These are phyloP conservation scores for Thraustochytrium sp. DNA, from an alignment of 352 stramenopile species.

Conservation along the genomic window DNA sequence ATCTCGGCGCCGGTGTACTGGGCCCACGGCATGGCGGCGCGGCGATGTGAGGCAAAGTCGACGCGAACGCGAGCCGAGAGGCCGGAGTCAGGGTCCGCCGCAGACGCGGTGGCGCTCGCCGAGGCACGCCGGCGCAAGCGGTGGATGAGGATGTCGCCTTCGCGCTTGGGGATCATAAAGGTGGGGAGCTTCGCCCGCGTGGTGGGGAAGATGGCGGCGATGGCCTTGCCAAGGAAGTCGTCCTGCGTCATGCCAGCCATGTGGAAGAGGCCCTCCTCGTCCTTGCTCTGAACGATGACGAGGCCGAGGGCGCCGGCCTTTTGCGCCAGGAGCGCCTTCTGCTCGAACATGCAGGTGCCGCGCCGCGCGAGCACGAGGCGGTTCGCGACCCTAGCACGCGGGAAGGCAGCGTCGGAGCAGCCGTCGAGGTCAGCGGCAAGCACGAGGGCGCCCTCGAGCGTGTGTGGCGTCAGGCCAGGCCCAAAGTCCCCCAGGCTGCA, in stretches of 20 bases:
- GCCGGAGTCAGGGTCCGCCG: too few species aligned
- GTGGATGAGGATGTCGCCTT: not conserved
- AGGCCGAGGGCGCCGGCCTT: not conserved
- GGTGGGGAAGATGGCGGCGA: not conserved
- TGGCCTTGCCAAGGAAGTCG: not conserved
- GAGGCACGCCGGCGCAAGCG: not conserved
- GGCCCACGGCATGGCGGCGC: not conserved
- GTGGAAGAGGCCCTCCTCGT: slow-evolving; percentile 9
- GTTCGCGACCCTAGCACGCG: not conserved
- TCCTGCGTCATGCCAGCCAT: slow-evolving; percentile 30
- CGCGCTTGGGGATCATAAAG: slow-evolving; percentile 1
- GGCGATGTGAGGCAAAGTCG: too few species aligned
- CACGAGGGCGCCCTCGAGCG: not conserved
- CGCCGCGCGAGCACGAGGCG: not conserved
- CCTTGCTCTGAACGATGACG: slow-evolving; percentile 15
- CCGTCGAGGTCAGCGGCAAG: not conserved
- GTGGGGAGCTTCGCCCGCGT: not conserved
- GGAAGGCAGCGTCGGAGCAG: not conserved
- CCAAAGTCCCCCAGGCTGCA: slow-evolving; percentile 3
- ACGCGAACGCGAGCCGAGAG: too few species aligned
- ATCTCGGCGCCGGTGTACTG: not conserved
- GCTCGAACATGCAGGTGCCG: slow-evolving; percentile 39
- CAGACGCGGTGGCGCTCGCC: not conserved
- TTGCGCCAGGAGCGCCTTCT: slow-evolving; percentile 13
- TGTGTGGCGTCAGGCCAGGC: not conserved